Conservation (phyloP, 495 filamentous ascomycete genomes). For the Penicillium cinerascens region DNA sequence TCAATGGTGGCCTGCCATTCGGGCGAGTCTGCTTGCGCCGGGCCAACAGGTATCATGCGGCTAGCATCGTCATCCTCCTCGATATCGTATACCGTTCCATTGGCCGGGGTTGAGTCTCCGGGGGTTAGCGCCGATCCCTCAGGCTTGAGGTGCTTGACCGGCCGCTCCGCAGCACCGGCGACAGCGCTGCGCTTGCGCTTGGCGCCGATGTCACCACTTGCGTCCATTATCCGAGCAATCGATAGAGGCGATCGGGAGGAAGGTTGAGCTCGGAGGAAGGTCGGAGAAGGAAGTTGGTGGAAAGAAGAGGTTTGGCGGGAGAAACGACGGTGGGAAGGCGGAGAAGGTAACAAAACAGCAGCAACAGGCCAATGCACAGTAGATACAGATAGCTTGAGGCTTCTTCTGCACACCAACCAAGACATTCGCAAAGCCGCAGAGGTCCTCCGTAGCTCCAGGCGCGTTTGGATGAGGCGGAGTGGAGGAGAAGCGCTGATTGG, state of each 20-base stretch:
- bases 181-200: conserved; percentile 62
- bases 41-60: conserved; percentile 35
- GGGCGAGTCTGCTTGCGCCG: conserved; percentile 71
- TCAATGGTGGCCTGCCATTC: conserved; percentile 98
- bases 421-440: conserved; percentile 20
- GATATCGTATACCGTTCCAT: conserved; percentile 46
- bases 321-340: neutral
- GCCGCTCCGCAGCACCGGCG: conserved; percentile 47
- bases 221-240: conserved; percentile 43
- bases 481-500: conserved; percentile 14
- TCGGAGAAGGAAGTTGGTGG: conserved; percentile 6
- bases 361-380: conserved; percentile 2
- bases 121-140: conserved; percentile 41
- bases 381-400: neutral
- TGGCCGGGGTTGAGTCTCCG: conserved; percentile 44
- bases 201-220: conserved; percentile 46
- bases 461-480: conserved; percentile 14
- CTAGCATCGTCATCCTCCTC: conserved; percentile 47
- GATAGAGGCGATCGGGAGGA: conserved; percentile 2
- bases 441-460: too few relatives aligned
- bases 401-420: conserved; percentile 14
- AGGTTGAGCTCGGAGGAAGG: conserved; percentile 3
- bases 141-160: conserved; percentile 53
- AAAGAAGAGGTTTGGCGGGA: conserved; percentile 5
- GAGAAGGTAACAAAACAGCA: conserved; percentile 1